Base-by-base conservation (phyloP, 495 filamentous ascomycete genomes). In the Neurospora tetrasperma region DNA sequence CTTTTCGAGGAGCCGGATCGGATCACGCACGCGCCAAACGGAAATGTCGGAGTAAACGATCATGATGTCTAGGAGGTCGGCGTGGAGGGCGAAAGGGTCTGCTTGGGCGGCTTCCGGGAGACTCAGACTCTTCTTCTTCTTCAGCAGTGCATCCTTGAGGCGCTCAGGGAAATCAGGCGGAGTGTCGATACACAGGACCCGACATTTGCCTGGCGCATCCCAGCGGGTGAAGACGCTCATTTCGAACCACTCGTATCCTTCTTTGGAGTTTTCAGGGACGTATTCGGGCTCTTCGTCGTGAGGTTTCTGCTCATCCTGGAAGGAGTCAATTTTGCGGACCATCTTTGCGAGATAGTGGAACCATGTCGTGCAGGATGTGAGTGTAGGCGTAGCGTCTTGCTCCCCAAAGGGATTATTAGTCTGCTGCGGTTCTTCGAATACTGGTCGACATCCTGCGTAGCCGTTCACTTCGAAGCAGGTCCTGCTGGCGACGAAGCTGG, bases 381-480 rank as follows among this genome's bases (percentile, higher is more conserved):
- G 16, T 23, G 27, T 10, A 69, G 14, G 16, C 18, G 18, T 48
- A 18, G 5, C 10, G 27, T 70, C 44, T 71, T 72, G 62, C 70
- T 71, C 18, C 42, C 72, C 8, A 76, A 40, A 68, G 18, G 48
- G 14, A 71, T 69, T 9, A 23, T 23, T 2, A 31, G 27, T 6
- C 9, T n/a, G 44, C 42, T 54, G 46, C 38, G 38, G 31, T 40
- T 73, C 71, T 31, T 70, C 59, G 42, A 71, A 76, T 23, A n/a
- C 66, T 39, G 72, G 42, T 5, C 70, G 73, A 69, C 71, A 70
- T 8, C 76, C 76, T 62, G 74, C 76, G 73, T 73, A 78, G 44
- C 75, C 76, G 69, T 76, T 78, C 4, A 78, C 16, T 42, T 78
- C 76, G 39, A 78, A 76, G 54, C 76, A 78, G 14, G 76, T 76